Evolutionary conservation across 2,329 filamentous ascomycete species (phyloP), one percentile per base, ranked within the genome.

Genomic region (Lecanicillium sp.): DNA sequence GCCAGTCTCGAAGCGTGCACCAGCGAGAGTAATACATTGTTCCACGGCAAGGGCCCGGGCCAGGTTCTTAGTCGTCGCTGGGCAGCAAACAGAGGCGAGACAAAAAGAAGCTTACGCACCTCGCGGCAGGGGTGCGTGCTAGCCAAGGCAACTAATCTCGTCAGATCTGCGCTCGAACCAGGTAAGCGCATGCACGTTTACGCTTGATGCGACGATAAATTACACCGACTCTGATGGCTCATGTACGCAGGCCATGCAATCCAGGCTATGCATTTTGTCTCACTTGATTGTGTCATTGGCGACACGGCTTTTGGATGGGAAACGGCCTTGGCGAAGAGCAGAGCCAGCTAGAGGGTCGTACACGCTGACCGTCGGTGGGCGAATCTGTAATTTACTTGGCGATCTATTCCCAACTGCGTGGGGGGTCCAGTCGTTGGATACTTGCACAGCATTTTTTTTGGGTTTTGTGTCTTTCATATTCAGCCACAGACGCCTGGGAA

Each of bases 131-230:
- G 44, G 35, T 47, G 36, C 24, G 14, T 24, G 26, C 14, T n/a
- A 19, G 15, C n/a, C 19, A 20, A 39, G 4, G 20, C 32, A 20
- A 47, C 27, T 8, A 40, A 47, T 40, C 44, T 47, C 36, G 44
- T 47, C 44, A 47, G 44, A 47, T 47, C 44, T 47, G 44, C 44
- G 44, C 44, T 40, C 44, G 29, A 32, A 27, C 36, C 44, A 39
- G n/a, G 44, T 39, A 40, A 40, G 44, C 44, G 36, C 32, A 46
- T 39, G 44, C 44, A 26, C 27, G 27, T 47, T 40, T 30, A 44
- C 44, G 35, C 19, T 45, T 36, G 29, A 26, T 29, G 33, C 21
- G 37, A 39, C 24, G 42, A 24, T 15, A 37, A 8, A 24, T 46
- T 39, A 39, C 15, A 14, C 39, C 29, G 24, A 17, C 15, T 32